Base-by-base conservation (phyloP, 768 basidiomycete species). In the Amanita molliuscula region DNA sequence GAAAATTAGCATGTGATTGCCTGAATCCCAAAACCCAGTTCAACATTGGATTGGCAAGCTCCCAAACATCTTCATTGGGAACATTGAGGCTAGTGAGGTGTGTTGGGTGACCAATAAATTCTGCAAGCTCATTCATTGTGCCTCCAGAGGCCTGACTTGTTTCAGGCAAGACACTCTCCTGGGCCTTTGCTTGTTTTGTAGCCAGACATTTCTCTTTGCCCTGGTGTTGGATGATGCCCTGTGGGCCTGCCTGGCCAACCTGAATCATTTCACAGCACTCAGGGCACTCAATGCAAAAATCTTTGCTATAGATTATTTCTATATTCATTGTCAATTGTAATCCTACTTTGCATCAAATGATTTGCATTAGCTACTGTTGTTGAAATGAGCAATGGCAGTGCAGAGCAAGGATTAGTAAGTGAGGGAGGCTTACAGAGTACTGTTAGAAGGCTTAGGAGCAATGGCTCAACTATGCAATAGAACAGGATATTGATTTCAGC, bases 151-250 rank as follows among this genome's bases (percentile, higher is more conserved):
- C 29, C 29, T 11, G 11, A 31, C 29, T 31, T 31, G 29, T 31
- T 31, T 31, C 29, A 31, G 29, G 29, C 29, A 31, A 31, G 29
- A 31, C 29, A 31, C 29, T 31, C 29, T 31, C 29, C 29, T 11
- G 11, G 29, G 29, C 37, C 48, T 25, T 50, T 9, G 21, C 26
- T 38, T 50, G 38, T 23, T 40, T 25, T 40, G 48, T 40, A 1
- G 36, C 36, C 2, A 16, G 48, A 50, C 48, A 41, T 21, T 20
- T 23, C 23, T 41, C 28, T 26, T 50, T 50, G 10, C 48, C 48
- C 3, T 42, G 48, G 48, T 50, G 48, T 26, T 50, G 48, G n/a
- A 40, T 33, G 21, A 50, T 38, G 23, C 48, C 48, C 18, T 20
- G 36, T 26, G 48, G 48, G 36, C 48, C 48, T 25, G 37, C 48